These are phyloP conservation scores for Parathielavia hyrcaniae DNA, from an alignment of 495 filamentous ascomycete species.

Conservation along the genomic window DNA sequence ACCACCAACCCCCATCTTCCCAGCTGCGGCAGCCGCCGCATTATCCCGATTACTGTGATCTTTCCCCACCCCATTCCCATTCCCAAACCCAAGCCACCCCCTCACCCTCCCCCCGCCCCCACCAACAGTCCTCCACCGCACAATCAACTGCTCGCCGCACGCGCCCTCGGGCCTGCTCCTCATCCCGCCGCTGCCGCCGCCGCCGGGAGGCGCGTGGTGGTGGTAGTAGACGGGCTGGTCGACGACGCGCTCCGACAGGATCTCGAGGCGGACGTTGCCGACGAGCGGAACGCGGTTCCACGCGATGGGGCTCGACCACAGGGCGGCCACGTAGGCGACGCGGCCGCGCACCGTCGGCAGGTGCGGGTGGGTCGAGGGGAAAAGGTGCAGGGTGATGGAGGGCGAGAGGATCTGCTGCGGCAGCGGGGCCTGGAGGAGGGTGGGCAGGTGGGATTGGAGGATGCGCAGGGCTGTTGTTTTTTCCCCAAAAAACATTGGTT, in stretches of 20 bases:
- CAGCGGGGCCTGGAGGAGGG: conserved; percentile 73
- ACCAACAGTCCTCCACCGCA: conserved; percentile 68
- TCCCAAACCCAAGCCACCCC: neutral
- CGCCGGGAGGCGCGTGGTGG: neutral
- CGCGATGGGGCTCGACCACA: conserved; percentile 91
- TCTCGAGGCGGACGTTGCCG: conserved; percentile 79
- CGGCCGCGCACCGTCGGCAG: conserved; percentile 85
- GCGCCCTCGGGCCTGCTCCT: conserved; percentile 1
- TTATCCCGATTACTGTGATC: neutral
- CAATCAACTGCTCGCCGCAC: conserved; percentile 64
- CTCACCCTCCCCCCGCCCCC: conserved; percentile 24
- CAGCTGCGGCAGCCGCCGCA: too few relatives aligned
- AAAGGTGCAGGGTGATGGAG: conserved; percentile 85
- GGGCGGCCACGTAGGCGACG: conserved; percentile 81
- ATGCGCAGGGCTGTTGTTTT: conserved; percentile 62
- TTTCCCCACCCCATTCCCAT: neutral
- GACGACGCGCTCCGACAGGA: conserved; percentile 81
- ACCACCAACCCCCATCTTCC: neutral
- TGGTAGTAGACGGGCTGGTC: conserved; percentile 36
- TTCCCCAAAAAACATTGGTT: too few relatives aligned
- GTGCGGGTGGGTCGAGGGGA: conserved; percentile 93
- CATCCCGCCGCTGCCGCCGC: too few relatives aligned
- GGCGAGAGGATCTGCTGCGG: conserved; percentile 84
- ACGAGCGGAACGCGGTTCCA: conserved; percentile 89
- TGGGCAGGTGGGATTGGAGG: conserved; percentile 80